A percentile compares a stretch with the other conserved stretches of the same genome.
Conservation (phyloP, 2,329 filamentous ascomycete species). For the Dendryphion nanum region DNA sequence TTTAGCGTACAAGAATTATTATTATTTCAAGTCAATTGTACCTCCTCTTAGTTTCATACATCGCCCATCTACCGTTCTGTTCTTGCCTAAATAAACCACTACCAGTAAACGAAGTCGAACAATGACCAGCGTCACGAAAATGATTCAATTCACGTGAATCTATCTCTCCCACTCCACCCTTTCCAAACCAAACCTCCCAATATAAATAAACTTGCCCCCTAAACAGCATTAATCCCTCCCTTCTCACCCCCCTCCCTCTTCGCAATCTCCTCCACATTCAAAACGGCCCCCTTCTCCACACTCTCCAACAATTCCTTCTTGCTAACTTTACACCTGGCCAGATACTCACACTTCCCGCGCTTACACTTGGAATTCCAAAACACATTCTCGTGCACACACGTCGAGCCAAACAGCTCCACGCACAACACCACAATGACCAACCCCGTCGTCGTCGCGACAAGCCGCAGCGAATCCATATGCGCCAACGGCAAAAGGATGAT, state of each 20-base stretch:
- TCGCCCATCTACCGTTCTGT: no score
- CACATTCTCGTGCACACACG: conserved; percentile 27
- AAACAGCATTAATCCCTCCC: conserved; percentile 12
- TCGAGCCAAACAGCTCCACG: conserved; percentile 35
- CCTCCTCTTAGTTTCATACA: no score
- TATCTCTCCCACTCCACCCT: no score
- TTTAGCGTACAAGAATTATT: no score
- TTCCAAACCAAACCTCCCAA: no score
- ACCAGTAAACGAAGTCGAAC: no score
- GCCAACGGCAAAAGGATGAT: conserved; percentile 58
- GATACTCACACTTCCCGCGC: conserved; percentile 26
- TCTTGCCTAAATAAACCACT: no score
- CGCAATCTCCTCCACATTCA: conserved; percentile 37
- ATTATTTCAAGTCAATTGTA: no score
- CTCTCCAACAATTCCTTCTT: conserved; percentile 31
- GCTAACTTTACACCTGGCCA: conserved; percentile 27
- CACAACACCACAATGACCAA: conserved; percentile 35
- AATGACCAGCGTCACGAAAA: no score
- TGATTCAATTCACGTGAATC: no score
- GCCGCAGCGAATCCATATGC: conserved; percentile 35
- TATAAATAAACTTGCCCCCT: not conserved
- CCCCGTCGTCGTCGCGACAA: conserved; percentile 41
- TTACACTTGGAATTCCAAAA: conserved; percentile 23
- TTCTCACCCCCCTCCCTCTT: conserved; percentile 25
- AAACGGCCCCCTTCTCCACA: conserved; percentile 24